Conservation (phyloP, 306 rosid species). For the Dicorynia guianensis region DNA sequence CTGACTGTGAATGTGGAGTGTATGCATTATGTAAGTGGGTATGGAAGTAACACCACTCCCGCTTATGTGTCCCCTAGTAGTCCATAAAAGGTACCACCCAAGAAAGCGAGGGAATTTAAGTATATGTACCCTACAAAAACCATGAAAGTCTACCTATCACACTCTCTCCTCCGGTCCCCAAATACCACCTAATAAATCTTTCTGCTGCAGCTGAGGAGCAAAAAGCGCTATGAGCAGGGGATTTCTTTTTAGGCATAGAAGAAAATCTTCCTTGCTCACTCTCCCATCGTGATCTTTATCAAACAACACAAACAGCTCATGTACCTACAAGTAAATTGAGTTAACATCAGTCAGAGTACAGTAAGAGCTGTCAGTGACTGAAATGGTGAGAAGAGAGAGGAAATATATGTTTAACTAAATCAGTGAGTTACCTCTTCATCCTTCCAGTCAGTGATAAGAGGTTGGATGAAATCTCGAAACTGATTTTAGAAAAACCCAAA, state of each 20-base stretch:
- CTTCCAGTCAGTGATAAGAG: constrained; percentile 58
- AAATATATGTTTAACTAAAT: not conserved
- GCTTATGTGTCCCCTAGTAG: not conserved
- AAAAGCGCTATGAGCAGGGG: constrained; percentile 87
- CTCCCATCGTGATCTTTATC: constrained; percentile 67
- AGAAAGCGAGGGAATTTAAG: constrained; percentile 19
- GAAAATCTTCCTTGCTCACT: constrained; percentile 70
- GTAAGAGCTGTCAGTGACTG: not conserved
- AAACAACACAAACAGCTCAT: constrained; percentile 61
- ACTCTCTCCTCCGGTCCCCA: constrained; percentile 51
- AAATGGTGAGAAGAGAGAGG: not conserved
- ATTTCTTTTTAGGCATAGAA: constrained; percentile 63
- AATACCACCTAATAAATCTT: constrained; percentile 40
- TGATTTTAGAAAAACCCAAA: constrained; percentile 42
- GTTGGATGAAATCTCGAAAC: constrained; percentile 65
- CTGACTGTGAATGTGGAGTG: too few species aligned
- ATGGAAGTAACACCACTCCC: too few species aligned
- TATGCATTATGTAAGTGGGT: too few species aligned
- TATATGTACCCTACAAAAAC: constrained; percentile 5
- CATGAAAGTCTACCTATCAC: constrained; percentile 43
- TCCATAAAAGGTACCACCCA: constrained; percentile 10
- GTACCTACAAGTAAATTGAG: constrained; percentile 60
- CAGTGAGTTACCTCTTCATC: constrained; percentile 63
- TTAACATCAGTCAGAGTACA: constrained; percentile 10
- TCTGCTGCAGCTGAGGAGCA: constrained; percentile 53